phyloP scores from a whole-genome alignment of 108 stramenopile species.

The Conticribra weissflogii region DNA sequence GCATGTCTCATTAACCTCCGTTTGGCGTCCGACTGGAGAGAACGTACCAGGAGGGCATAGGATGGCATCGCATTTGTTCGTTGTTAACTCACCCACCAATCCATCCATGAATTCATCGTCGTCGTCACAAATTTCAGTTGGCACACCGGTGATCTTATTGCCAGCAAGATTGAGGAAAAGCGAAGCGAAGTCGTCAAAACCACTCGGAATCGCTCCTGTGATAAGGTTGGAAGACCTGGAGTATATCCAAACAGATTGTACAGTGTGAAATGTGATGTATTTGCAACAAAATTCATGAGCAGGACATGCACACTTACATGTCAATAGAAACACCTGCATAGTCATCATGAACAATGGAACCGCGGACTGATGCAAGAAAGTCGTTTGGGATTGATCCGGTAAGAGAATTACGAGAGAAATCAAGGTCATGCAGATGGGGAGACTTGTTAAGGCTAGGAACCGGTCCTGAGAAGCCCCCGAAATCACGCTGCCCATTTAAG shows the following conservation, averaged over 20 bases:
- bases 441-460: constrained; percentile 54
- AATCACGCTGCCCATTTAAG: constrained; percentile 48
- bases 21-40: constrained; percentile 64
- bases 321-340: constrained; percentile 41
- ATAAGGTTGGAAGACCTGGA: constrained; percentile 44
- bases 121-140: constrained; percentile 64
- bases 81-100: constrained; percentile 59
- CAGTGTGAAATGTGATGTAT: not conserved
- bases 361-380: constrained; percentile 51
- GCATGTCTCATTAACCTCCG: constrained; percentile 43
- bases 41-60: constrained; percentile 77
- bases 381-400: constrained; percentile 62
- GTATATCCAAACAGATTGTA: not conserved
- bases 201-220: constrained; percentile 37
- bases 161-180: constrained; percentile 54
- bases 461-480: constrained; percentile 68
- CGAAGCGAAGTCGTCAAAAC: constrained; percentile 45
- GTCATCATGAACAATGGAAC: constrained; percentile 27
- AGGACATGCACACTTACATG: constrained; percentile 22
- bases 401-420: constrained; percentile 65
- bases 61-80: constrained; percentile 76
- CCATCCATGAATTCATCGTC: constrained; percentile 69
- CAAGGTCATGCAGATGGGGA: constrained; percentile 55
- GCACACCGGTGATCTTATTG: constrained; percentile 69
- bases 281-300: not conserved